Conservation (phyloP, 345 rosid species). For the Brassica juncea region DNA sequence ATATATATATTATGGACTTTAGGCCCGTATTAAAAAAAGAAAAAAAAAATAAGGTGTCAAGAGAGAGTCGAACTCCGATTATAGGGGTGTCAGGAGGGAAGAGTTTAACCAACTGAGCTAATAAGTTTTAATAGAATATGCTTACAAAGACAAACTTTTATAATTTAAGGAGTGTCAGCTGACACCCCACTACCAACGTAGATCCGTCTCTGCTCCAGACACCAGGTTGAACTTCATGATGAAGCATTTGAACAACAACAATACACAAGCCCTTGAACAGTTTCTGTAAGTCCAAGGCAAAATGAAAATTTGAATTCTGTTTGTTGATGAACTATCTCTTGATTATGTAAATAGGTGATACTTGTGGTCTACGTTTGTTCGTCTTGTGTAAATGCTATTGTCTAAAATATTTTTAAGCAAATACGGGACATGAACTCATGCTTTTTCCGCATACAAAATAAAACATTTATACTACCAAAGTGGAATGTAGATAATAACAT, state of each 20-base stretch:
- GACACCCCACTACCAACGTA: no score
- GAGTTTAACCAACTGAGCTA: no score
- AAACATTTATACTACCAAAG: neutral
- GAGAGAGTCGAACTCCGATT: no score
- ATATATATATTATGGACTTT: no score
- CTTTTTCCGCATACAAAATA: neutral
- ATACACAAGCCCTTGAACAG: conserved; percentile 31
- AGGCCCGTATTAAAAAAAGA: no score
- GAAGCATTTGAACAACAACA: conserved; percentile 66
- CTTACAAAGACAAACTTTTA: no score
- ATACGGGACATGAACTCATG: neutral
- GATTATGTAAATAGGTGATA: conserved; percentile 22
- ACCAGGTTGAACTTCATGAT: conserved; percentile 77
- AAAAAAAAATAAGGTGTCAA: no score
- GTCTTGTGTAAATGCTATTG: conserved; percentile 31
- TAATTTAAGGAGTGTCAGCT: no score
- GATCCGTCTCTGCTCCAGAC: conserved; percentile 40
- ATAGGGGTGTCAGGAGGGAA: no score
- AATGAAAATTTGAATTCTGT: neutral
- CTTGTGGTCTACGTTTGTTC: conserved; percentile 1
- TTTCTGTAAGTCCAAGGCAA: neutral
- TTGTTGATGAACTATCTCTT: conserved; percentile 14
- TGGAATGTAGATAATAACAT: neutral
- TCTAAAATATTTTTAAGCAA: neutral
- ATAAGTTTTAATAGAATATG: no score